Percentiles rank a stretch among this genome's conserved stretches.
Evolutionary conservation across 2,329 filamentous ascomycete genomes (phyloP).

Genomic region (Ophiostoma himal-ulmi): DNA sequence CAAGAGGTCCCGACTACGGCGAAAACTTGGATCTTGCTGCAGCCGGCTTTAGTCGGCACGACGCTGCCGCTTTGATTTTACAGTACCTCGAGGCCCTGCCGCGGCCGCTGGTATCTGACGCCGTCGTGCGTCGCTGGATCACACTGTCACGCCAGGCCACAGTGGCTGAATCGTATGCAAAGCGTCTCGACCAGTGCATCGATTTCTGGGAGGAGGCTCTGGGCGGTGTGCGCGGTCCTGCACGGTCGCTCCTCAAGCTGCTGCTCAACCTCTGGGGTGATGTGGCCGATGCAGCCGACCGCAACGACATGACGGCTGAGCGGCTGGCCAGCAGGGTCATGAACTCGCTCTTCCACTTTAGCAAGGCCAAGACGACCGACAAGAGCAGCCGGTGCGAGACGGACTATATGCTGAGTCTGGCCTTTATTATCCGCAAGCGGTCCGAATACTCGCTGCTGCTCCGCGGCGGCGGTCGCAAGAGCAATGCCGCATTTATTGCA

Average conservation of each 20-base stretch:
- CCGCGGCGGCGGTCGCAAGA: constrained; percentile 31
- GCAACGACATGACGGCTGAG: constrained; percentile 42
- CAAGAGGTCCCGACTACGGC: constrained; percentile 35
- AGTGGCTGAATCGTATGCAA: constrained; percentile 32
- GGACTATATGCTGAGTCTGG: constrained; percentile 40
- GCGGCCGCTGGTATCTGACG: constrained; percentile 37
- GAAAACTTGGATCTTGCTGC: constrained; percentile 30
- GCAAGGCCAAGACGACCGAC: constrained; percentile 1
- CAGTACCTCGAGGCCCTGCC: constrained; percentile 38
- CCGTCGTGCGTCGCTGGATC: constrained; percentile 38
- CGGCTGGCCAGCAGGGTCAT: constrained; percentile 37
- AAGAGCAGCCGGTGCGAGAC: constrained; percentile 31
- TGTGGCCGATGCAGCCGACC: constrained; percentile 36
- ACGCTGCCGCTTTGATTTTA: constrained; percentile 39
- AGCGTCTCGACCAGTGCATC: constrained; percentile 39
- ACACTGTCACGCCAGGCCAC: constrained; percentile 38
- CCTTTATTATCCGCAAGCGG: constrained; percentile 41
- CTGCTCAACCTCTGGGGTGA: constrained; percentile 42
- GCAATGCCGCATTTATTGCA: constrained; percentile 28
- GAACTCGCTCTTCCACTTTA: constrained; percentile 38
- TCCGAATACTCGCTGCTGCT: constrained; percentile 38
- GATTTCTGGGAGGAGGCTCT: constrained; percentile 45
- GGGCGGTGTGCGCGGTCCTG: constrained; percentile 36
- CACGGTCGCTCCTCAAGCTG: constrained; percentile 38
- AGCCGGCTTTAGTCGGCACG: constrained; percentile 35